These are phyloP conservation scores for Nephelium lappaceum DNA, from an alignment of 345 rosid species.

Conservation along the genomic window DNA sequence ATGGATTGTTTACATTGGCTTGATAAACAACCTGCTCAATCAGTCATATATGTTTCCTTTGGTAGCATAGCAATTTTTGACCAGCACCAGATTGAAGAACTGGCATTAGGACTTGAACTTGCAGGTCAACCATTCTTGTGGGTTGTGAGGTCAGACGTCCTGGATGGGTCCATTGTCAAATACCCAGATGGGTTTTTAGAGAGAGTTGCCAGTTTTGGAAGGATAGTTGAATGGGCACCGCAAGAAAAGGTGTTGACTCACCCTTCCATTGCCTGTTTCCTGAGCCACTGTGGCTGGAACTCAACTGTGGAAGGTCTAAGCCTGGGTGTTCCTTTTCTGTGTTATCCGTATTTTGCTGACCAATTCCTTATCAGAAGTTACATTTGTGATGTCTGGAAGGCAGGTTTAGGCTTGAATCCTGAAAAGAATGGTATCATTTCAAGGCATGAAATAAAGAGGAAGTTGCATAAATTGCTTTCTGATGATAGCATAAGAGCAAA, in stretches of 20 bases:
- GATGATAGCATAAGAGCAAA: too few relatives aligned
- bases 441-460: conserved; percentile 21
- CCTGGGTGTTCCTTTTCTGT: too few relatives aligned
- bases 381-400: conserved; percentile 20
- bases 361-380: conserved; percentile 31
- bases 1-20: conserved; percentile 25
- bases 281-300: conserved; percentile 43
- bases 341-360: conserved; percentile 4
- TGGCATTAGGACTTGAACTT: background rate
- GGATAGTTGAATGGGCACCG: conserved; percentile 34
- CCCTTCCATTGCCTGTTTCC: conserved; percentile 34
- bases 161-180: too few relatives aligned
- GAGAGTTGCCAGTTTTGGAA: conserved; percentile 8
- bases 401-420: background rate
- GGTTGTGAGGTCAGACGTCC: conserved; percentile 20
- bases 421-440: conserved; percentile 21
- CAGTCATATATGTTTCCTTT: background rate
- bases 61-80: conserved; percentile 19
- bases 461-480: conserved; percentile 6
- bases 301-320: too few relatives aligned
- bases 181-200: conserved; percentile 27
- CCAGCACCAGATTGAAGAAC: background rate
- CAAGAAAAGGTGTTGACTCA: conserved; percentile 41
- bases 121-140: conserved; percentile 26
- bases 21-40: conserved; percentile 20